Conservation (phyloP, 306 rosid genomes). For the Cicer bijugum region DNA sequence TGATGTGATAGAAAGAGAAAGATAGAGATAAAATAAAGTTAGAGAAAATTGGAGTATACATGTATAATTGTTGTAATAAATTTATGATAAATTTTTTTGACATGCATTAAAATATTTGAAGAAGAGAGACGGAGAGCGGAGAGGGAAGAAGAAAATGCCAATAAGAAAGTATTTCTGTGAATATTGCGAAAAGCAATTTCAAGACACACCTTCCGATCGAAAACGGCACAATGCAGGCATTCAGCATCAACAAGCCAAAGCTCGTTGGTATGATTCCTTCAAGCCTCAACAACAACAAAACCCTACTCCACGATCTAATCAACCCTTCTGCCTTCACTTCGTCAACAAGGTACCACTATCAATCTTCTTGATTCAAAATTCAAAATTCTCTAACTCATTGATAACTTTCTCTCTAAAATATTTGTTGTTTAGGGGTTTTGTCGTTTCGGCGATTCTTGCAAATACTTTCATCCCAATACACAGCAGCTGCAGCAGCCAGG, state of each 20-base stretch:
- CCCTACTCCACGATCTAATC: slow-evolving; percentile 12
- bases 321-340: slow-evolving; percentile 68
- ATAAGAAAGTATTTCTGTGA: slow-evolving; percentile 71
- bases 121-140: neutral
- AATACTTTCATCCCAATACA: slow-evolving; percentile 65
- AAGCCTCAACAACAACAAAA: slow-evolving; percentile 26
- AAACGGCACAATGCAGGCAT: slow-evolving; percentile 72
- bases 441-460: slow-evolving; percentile 76
- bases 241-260: slow-evolving; percentile 78
- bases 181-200: slow-evolving; percentile 82
- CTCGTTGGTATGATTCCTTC: slow-evolving; percentile 88
- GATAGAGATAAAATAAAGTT: too few relatives aligned
- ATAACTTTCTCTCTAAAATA: too few relatives aligned
- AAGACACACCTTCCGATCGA: slow-evolving; percentile 69
- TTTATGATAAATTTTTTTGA: too few relatives aligned
- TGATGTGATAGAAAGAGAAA: too few relatives aligned
- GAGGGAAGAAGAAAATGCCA: slow-evolving; percentile 45
- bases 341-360: slow-evolving; percentile 57
- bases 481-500: slow-evolving; percentile 42
- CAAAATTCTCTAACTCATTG: too few relatives aligned
- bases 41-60: too few relatives aligned
- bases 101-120: neutral
- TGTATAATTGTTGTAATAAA: too few relatives aligned
- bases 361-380: neutral
- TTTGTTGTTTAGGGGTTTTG: slow-evolving; percentile 59